phyloP scores from a whole-genome alignment of 2,329 filamentous ascomycete species.

The Clonostachys rosea region DNA sequence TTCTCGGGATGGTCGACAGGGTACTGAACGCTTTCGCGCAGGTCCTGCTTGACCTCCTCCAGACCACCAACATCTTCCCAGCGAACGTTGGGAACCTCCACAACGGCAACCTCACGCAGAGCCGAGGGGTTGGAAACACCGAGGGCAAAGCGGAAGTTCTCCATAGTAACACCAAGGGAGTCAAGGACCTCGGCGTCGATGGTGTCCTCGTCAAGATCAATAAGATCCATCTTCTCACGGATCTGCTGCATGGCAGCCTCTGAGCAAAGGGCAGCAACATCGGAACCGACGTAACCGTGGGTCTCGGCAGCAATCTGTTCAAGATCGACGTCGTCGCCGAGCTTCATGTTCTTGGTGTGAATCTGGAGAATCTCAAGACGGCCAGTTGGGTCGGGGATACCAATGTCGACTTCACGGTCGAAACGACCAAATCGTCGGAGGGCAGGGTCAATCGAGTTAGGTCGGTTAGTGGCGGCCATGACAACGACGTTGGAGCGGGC shows the following conservation, averaged over 20 bases:
- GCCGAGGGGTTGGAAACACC: slow-evolving; percentile 98
- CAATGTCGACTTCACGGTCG: slow-evolving; percentile 98
- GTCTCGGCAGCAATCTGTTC: slow-evolving; percentile 97
- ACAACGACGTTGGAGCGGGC: slow-evolving; percentile 97
- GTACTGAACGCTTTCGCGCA: slow-evolving; percentile 98
- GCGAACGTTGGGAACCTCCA: slow-evolving; percentile 97
- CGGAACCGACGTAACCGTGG: slow-evolving; percentile 97
- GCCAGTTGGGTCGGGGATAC: slow-evolving; percentile 94
- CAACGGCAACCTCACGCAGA: slow-evolving; percentile 96
- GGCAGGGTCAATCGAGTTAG: slow-evolving; percentile 97
- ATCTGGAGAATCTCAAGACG: slow-evolving; percentile 99
- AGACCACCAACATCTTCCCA: slow-evolving; percentile 99
- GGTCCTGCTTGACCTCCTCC: slow-evolving; percentile 97
- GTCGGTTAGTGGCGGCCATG: slow-evolving; percentile 98
- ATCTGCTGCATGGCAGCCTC: slow-evolving; percentile 99
- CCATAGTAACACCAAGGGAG: slow-evolving; percentile 97
- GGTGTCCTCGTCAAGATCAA: slow-evolving; percentile 97
- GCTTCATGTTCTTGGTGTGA: slow-evolving; percentile 99
- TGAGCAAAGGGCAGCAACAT: slow-evolving; percentile 96
- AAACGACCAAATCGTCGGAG: slow-evolving; percentile 98
- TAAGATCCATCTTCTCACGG: slow-evolving; percentile 99
- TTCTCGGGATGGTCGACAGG: slow-evolving; percentile 99
- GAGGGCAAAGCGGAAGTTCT: slow-evolving; percentile 98
- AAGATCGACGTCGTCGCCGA: slow-evolving; percentile 92
- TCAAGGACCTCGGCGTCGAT: slow-evolving; percentile 98